Evolutionary conservation across 495 filamentous ascomycete genomes (phyloP).

Genomic region (Penicillium daleae): DNA sequence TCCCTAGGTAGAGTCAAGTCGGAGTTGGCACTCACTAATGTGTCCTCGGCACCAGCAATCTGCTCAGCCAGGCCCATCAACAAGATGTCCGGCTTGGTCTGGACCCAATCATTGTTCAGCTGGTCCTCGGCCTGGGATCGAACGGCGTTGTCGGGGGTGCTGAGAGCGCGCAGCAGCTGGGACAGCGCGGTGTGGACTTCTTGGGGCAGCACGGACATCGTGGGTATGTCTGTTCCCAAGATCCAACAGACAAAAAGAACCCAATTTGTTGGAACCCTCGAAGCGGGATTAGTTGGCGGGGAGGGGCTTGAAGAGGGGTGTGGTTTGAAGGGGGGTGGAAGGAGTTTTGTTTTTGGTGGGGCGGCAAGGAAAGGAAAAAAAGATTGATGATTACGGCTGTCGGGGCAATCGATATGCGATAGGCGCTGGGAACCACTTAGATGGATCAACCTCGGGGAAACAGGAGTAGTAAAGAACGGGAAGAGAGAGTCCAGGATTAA

Average conservation of each 20-base stretch:
- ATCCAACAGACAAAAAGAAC: constrained; percentile 33
- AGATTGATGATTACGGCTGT: constrained; percentile 33
- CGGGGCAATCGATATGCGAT: constrained; percentile 31
- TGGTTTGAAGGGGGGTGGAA: constrained; percentile 26
- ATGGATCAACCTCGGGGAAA: neutral
- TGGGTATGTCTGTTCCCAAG: constrained; percentile 41
- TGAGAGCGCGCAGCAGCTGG: constrained; percentile 82
- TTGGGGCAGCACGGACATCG: constrained; percentile 83
- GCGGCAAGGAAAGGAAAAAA: constrained; percentile 37
- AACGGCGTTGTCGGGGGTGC: constrained; percentile 85
- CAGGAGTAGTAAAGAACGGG: neutral
- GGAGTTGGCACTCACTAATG: constrained; percentile 61
- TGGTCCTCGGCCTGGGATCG: constrained; percentile 87
- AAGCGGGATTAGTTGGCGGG: constrained; percentile 32
- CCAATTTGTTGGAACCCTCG: constrained; percentile 30
- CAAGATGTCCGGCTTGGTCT: constrained; percentile 76
- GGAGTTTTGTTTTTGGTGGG: constrained; percentile 42
- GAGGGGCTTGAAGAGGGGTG: constrained; percentile 27
- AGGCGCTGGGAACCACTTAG: constrained; percentile 6
- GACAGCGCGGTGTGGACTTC: constrained; percentile 81
- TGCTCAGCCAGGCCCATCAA: constrained; percentile 95
- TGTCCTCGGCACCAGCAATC: constrained; percentile 70
- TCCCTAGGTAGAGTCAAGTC: constrained; percentile 5
- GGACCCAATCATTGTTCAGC: constrained; percentile 86
- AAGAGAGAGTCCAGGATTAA: neutral